Conservation (phyloP, 1,139 yeast genomes). For the Pichia sp. region DNA sequence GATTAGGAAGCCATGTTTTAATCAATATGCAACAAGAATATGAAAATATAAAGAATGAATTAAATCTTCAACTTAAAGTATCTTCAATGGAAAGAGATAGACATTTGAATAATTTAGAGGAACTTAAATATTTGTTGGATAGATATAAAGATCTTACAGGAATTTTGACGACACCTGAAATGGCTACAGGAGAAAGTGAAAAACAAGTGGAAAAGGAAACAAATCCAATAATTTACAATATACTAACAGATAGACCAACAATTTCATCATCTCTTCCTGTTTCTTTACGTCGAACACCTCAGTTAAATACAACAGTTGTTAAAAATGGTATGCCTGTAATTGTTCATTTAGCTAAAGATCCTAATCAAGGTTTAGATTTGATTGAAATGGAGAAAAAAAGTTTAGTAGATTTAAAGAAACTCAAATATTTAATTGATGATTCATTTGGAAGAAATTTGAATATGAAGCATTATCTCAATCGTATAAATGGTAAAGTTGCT, state of each 20-base stretch:
- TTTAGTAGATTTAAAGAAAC: conserved; percentile 46
- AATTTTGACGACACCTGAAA: conserved; percentile 42
- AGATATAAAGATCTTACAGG: conserved; percentile 43
- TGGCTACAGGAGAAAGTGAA: conserved; percentile 39
- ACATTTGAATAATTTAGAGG: conserved; percentile 48
- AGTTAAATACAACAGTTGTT: conserved; percentile 67
- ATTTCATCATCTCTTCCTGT: conserved; percentile 89
- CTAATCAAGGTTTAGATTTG: conserved; percentile 33
- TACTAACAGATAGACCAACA: conserved; percentile 86
- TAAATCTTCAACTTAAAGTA: conserved; percentile 44
- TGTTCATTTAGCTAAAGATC: conserved; percentile 32
- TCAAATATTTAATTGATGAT: conserved; percentile 61
- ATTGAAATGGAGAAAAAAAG: conserved; percentile 40
- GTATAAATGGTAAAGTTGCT: conserved; percentile 63
- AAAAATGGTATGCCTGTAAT: conserved; percentile 69
- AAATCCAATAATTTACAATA: conserved; percentile 83
- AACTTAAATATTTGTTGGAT: conserved; percentile 43
- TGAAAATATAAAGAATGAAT: conserved; percentile 55
- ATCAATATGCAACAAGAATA: conserved; percentile 82
- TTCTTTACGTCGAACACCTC: conserved; percentile 55
- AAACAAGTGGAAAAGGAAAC: conserved; percentile 60
- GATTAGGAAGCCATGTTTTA: conserved; percentile 81
- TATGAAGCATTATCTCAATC: conserved; percentile 50
- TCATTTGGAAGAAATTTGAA: conserved; percentile 72
- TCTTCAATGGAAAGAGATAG: conserved; percentile 37